These are phyloP conservation scores for Candida glucosophila DNA, from an alignment of 1,139 yeast genomes.

Conservation along the genomic window DNA sequence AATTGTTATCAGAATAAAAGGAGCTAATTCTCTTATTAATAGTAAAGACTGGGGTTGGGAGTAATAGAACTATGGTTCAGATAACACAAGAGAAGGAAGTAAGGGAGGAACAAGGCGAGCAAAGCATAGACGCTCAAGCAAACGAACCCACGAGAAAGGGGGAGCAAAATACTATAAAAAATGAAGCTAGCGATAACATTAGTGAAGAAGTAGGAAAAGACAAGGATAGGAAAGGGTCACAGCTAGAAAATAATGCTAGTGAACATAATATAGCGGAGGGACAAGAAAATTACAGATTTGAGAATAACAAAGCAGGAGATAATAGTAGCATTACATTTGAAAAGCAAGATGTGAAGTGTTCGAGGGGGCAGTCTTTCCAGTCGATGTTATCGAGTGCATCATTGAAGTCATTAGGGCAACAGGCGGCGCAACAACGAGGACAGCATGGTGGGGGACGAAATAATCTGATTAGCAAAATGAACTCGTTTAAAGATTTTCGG, in stretches of 20 bases:
- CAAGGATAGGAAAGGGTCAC: conserved; percentile 1
- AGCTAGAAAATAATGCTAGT: background rate
- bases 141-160: background rate
- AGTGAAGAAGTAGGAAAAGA: conserved; percentile 2
- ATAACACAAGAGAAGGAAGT: background rate
- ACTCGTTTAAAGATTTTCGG: conserved; percentile 36
- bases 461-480: conserved; percentile 13
- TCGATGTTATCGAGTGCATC: conserved; percentile 59
- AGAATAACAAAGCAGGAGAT: background rate
- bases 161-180: no score
- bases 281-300: conserved; percentile 1
- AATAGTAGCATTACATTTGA: conserved; percentile 33
- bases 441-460: conserved; percentile 9
- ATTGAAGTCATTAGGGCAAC: conserved; percentile 37
- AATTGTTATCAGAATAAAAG: no score
- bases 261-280: background rate
- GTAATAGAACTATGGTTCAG: background rate
- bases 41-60: no score
- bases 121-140: background rate
- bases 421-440: no score
- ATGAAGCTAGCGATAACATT: background rate
- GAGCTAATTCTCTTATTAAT: no score
- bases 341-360: conserved; percentile 43
- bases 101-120: background rate
- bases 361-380: conserved; percentile 54